Conservation (phyloP, 2,329 filamentous ascomycete genomes). For the Colletotrichum salicis region DNA sequence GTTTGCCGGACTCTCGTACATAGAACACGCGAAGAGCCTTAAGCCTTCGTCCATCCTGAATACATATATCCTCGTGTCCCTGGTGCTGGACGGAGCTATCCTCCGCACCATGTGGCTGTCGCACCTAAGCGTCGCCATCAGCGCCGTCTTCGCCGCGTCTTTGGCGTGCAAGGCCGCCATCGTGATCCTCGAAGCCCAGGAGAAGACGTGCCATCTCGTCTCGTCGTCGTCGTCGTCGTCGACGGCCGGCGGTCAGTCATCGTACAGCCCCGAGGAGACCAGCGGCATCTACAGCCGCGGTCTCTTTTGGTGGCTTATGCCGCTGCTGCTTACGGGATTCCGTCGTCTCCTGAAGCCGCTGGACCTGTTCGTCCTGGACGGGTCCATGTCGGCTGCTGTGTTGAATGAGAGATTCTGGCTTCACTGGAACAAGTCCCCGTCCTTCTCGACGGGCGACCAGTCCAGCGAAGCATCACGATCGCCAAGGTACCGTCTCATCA, state of each 20-base stretch:
- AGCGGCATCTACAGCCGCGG: slow-evolving; percentile 50
- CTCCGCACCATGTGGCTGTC: slow-evolving; percentile 49
- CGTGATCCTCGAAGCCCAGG: slow-evolving; percentile 50
- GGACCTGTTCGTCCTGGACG: slow-evolving; percentile 44
- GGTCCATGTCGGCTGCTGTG: slow-evolving; percentile 45
- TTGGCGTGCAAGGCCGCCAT: slow-evolving; percentile 49
- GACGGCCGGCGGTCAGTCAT: slow-evolving; percentile 36
- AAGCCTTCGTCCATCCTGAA: slow-evolving; percentile 47
- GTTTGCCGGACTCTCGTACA: slow-evolving; percentile 47
- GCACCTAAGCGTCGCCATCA: slow-evolving; percentile 40
- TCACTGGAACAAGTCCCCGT: slow-evolving; percentile 44
- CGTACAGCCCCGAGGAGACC: slow-evolving; percentile 48
- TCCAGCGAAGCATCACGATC: slow-evolving; percentile 6
- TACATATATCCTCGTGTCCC: slow-evolving; percentile 45
- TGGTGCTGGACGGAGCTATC: slow-evolving; percentile 47
- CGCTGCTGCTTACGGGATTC: slow-evolving; percentile 46
- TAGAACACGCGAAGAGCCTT: slow-evolving; percentile 48
- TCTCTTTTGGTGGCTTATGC: slow-evolving; percentile 51
- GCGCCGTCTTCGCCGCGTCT: slow-evolving; percentile 47
- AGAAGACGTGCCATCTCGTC: slow-evolving; percentile 49
- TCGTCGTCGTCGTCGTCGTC: neutral
- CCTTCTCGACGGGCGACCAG: neutral
- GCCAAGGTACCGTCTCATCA: slow-evolving; percentile 39
- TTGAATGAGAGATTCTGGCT: slow-evolving; percentile 45
- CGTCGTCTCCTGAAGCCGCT: slow-evolving; percentile 45